phyloP scores from a whole-genome alignment of 176 grass and related monocot species.

The Microstegium vimineum region DNA sequence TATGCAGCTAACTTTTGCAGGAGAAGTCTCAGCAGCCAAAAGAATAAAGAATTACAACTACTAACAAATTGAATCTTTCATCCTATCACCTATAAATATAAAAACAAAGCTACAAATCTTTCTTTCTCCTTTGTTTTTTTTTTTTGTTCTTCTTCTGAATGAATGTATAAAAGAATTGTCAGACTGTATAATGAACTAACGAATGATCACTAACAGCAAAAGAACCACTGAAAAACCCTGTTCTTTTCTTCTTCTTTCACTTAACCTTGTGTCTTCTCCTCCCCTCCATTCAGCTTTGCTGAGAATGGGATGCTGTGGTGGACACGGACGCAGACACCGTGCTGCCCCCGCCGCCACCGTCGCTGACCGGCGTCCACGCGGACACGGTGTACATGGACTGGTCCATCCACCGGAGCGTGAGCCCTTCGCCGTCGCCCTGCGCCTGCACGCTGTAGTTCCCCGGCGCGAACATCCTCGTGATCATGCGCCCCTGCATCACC shows the following conservation, averaged over 20 bases:
- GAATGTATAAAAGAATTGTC: conserved; percentile 49
- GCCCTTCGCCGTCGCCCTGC: conserved; percentile 57
- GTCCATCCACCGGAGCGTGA: conserved; percentile 75
- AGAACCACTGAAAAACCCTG: conserved; percentile 24
- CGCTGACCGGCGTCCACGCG: conserved; percentile 52
- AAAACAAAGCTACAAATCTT: conserved; percentile 28
- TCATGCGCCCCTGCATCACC: conserved; percentile 74
- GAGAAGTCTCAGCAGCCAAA: conserved; percentile 27
- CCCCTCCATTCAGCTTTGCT: conserved; percentile 26
- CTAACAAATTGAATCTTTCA: conserved; percentile 36
- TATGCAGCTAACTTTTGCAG: conserved; percentile 24
- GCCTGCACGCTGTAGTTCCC: conserved; percentile 59
- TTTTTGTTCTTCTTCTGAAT: conserved; percentile 19
- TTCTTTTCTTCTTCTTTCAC: conserved; percentile 20
- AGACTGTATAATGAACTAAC: conserved; percentile 40
- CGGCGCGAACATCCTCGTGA: conserved; percentile 67
- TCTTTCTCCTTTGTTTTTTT: conserved; percentile 19
- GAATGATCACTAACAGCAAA: conserved; percentile 29
- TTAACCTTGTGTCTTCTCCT: background rate
- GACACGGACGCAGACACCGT: conserved; percentile 41
- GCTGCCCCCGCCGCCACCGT: conserved; percentile 50
- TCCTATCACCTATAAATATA: conserved; percentile 20
- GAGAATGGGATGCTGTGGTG: conserved; percentile 44
- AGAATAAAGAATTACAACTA: conserved; percentile 50
- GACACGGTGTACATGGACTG: conserved; percentile 84